phyloP scores from a whole-genome alignment of 2,329 filamentous ascomycete species.

The Talaromyces verruculosus region DNA sequence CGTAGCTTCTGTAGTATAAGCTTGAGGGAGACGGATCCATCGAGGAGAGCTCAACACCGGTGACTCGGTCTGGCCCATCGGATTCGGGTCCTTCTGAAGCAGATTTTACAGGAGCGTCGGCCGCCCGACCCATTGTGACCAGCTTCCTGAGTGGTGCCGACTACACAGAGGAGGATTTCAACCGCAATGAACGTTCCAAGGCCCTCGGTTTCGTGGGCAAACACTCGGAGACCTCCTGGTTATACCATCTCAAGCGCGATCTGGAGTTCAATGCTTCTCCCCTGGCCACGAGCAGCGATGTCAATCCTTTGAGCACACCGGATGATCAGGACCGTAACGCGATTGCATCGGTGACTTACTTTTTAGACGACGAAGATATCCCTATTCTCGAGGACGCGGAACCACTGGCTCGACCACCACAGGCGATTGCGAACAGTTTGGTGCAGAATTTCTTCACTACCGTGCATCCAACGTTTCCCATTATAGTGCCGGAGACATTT shows the following conservation, averaged over 20 bases:
- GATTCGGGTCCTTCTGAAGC: conserved; percentile 23
- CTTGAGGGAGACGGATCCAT: conserved; percentile 15
- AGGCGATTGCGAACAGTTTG: conserved; percentile 40
- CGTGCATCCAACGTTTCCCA: conserved; percentile 45
- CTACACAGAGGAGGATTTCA: conserved; percentile 47
- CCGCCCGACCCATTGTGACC: conserved; percentile 26
- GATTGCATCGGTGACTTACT: conserved; percentile 39
- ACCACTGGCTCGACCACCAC: conserved; percentile 37
- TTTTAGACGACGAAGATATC: conserved; percentile 42
- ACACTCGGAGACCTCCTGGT: conserved; percentile 47
- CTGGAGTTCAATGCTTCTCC: conserved; percentile 31
- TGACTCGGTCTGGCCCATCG: conserved; percentile 19
- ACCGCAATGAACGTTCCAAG: conserved; percentile 40
- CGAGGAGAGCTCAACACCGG: conserved; percentile 19
- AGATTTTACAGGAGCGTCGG: conserved; percentile 24
- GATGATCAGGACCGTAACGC: conserved; percentile 29
- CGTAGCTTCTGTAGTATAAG: conserved; percentile 22
- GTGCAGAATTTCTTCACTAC: conserved; percentile 42
- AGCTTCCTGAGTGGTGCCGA: conserved; percentile 40
- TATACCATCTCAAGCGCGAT: conserved; percentile 42
- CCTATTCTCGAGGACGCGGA: conserved; percentile 38
- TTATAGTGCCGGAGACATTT: conserved; percentile 44
- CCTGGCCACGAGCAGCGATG: not conserved
- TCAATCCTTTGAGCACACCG: conserved; percentile 6
- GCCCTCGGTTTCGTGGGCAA: conserved; percentile 47